These are phyloP conservation scores for Suillus spraguei DNA, from an alignment of 768 basidiomycete species.

Conservation along the genomic window DNA sequence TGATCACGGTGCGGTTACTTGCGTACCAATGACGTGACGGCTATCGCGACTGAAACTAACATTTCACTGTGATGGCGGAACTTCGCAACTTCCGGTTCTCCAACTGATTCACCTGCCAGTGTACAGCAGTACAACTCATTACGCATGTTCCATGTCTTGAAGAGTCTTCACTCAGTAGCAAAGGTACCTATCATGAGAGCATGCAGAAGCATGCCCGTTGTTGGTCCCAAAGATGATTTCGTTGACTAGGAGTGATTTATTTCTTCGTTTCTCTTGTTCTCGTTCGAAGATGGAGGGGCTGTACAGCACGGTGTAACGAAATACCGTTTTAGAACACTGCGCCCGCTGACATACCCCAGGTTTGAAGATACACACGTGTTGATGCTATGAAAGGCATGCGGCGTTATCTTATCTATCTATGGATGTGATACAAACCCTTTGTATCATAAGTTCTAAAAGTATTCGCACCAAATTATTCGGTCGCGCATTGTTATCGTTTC, in stretches of 20 bases:
- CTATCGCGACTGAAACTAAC: not conserved
- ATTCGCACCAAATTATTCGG: not conserved
- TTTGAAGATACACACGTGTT: constrained; percentile 1
- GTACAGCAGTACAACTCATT: not conserved
- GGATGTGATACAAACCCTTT: not conserved
- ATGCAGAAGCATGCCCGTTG: not conserved
- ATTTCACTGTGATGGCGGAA: not conserved
- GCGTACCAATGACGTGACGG: not conserved
- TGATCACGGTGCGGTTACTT: not conserved
- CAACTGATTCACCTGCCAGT: not conserved
- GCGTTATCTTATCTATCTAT: constrained; percentile 18
- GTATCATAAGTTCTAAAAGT: not conserved
- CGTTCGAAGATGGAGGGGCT: not conserved
- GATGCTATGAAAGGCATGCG: not conserved
- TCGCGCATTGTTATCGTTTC: constrained; percentile 1
- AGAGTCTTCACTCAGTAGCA: not conserved
- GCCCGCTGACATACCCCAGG: not conserved
- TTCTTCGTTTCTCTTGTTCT: not conserved
- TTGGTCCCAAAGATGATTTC: not conserved
- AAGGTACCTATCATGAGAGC: not conserved
- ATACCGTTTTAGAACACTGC: not conserved
- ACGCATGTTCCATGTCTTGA: not conserved
- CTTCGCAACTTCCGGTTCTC: not conserved
- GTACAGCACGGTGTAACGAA: not conserved
- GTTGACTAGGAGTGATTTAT: not conserved